phyloP scores from a whole-genome alignment of 2,329 filamentous ascomycete species.

The Colletotrichum noveboracense region DNA sequence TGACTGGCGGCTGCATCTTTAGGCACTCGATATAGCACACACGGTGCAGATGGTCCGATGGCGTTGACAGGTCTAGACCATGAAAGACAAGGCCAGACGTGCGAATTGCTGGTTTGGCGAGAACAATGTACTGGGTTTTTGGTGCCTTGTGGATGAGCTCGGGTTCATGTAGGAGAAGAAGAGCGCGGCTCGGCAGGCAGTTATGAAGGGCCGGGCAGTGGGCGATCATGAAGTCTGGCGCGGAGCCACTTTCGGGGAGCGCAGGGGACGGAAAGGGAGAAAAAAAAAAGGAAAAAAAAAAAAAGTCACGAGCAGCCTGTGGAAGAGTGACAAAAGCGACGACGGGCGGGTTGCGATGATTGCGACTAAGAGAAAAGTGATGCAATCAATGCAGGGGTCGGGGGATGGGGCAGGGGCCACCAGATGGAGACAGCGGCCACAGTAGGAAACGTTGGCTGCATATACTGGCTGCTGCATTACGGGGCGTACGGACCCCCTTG shows the following conservation, averaged over 20 bases:
- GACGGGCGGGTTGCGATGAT: not conserved
- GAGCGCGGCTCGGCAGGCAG: not conserved
- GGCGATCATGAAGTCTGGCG: not conserved
- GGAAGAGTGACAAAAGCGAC: not conserved
- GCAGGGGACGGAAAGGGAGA: not conserved
- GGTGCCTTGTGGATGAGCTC: not conserved
- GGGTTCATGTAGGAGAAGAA: not conserved
- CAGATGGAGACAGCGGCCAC: not conserved
- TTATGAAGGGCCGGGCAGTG: not conserved
- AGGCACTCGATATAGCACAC: not conserved
- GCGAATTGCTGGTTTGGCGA: not conserved
- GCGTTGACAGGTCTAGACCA: slow-evolving; percentile 15
- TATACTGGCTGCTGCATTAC: not conserved
- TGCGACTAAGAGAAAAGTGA: slow-evolving; percentile 19
- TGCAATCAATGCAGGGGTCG: slow-evolving; percentile 25
- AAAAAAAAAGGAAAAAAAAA: not conserved
- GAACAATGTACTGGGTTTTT: not conserved
- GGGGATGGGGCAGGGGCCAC: not conserved
- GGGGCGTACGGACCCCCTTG: not conserved
- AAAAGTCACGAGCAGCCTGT: not conserved
- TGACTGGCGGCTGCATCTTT: slow-evolving; percentile 8
- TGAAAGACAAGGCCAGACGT: not conserved
- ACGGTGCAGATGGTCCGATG: slow-evolving; percentile 15
- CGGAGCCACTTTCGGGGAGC: not conserved
- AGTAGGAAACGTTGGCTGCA: slow-evolving; percentile 1